Evolutionary conservation across 1,284 basidiomycete genomes (phyloP).

Genomic region (Boletus semigastroideus): DNA sequence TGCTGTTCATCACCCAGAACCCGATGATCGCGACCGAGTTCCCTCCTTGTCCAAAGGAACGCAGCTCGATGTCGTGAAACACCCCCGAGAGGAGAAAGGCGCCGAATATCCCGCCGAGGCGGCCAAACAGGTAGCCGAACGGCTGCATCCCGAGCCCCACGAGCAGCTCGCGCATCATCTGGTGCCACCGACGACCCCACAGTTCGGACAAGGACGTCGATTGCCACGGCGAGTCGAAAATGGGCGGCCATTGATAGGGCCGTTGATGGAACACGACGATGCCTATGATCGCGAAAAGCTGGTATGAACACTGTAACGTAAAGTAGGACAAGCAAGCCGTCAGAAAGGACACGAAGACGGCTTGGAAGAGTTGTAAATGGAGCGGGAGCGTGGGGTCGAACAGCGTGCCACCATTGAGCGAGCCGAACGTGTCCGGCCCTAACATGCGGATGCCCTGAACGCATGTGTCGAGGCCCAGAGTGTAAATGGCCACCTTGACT

Average conservation of each 20-base stretch:
- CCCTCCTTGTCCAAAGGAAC: conserved; percentile 54
- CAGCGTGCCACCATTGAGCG: conserved; percentile 40
- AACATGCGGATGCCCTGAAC: conserved; percentile 11
- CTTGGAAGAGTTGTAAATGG: too few relatives aligned
- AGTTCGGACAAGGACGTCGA: too few relatives aligned
- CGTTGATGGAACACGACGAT: conserved; percentile 37
- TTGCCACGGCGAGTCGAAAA: conserved; percentile 42
- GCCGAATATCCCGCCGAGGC: conserved; percentile 47
- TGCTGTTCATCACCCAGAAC: conserved; percentile 44
- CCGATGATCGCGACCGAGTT: conserved; percentile 34
- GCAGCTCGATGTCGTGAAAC: conserved; percentile 55
- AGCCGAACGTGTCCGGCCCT: conserved; percentile 20
- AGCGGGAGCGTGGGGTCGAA: conserved; percentile 46
- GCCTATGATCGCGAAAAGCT: conserved; percentile 41
- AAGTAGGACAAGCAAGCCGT: conserved; percentile 42
- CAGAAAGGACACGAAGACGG: conserved; percentile 39
- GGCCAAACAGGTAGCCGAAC: conserved; percentile 40
- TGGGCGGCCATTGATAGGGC: conserved; percentile 41
- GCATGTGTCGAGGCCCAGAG: conserved; percentile 18
- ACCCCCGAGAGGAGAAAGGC: conserved; percentile 58
- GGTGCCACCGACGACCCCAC: conserved; percentile 50
- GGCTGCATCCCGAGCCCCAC: conserved; percentile 30
- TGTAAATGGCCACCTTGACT: conserved; percentile 3
- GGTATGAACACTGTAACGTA: conserved; percentile 44
- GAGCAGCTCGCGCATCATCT: conserved; percentile 35